These are phyloP conservation scores for Tricholoma furcatifolium DNA, from an alignment of 768 basidiomycete species.

Conservation along the genomic window DNA sequence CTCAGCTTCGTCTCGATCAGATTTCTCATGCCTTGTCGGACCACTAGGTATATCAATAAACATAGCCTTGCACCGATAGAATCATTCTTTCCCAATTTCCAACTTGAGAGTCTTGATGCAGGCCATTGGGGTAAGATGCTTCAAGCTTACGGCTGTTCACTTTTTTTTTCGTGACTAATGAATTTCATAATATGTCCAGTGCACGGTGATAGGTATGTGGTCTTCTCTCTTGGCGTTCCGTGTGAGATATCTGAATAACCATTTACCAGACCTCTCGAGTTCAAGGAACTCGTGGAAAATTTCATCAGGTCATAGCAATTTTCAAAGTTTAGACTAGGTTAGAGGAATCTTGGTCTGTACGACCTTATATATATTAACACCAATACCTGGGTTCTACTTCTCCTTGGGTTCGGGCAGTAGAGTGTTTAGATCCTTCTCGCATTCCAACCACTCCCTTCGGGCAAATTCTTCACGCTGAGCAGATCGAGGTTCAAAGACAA, in stretches of 20 bases:
- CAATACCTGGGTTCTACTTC: background rate
- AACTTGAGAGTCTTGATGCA: constrained; percentile 61
- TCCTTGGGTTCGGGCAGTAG: background rate
- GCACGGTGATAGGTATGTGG: constrained; percentile 61
- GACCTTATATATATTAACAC: too few species aligned
- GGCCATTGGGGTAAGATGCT: constrained; percentile 76
- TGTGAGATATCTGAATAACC: background rate
- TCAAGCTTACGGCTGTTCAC: background rate
- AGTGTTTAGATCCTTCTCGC: background rate
- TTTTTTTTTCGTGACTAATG: background rate
- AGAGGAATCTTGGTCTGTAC: too few species aligned
- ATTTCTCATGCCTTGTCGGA: background rate
- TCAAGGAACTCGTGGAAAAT: constrained; percentile 33
- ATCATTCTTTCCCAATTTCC: constrained; percentile 69
- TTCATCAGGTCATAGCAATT: constrained; percentile 16
- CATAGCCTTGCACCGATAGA: constrained; percentile 58
- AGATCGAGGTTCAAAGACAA: background rate
- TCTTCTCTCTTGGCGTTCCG: background rate
- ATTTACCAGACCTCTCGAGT: constrained; percentile 40
- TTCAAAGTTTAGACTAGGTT: background rate
- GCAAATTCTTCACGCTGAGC: background rate
- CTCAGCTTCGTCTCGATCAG: background rate
- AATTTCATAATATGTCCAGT: constrained; percentile 35
- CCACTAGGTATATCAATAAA: constrained; percentile 66
- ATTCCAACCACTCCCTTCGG: background rate